Evolutionary conservation across 2,329 filamentous ascomycete species (phyloP).

Genomic region (Talaromyces rugulosus): DNA sequence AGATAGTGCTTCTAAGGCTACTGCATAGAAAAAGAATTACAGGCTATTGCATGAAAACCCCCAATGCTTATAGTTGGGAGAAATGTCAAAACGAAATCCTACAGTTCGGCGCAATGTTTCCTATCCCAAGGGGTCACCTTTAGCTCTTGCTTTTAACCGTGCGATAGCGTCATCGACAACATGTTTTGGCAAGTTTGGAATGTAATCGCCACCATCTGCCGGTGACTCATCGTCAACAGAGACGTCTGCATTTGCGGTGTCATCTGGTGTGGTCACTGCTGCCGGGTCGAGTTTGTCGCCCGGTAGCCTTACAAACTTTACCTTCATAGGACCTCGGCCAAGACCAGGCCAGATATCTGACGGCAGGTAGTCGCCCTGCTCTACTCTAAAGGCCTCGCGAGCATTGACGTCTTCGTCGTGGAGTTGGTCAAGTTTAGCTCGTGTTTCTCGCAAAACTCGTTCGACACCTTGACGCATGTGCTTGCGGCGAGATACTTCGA

Average conservation of each 20-base stretch:
- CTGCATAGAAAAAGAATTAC: not conserved
- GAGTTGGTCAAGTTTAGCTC: slow-evolving; percentile 70
- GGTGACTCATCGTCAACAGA: slow-evolving; percentile 11
- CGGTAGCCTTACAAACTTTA: slow-evolving; percentile 33
- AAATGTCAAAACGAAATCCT: not conserved
- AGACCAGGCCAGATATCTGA: slow-evolving; percentile 83
- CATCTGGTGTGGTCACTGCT: slow-evolving; percentile 9
- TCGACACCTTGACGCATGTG: slow-evolving; percentile 70
- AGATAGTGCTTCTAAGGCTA: not conserved
- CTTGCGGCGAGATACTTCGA: slow-evolving; percentile 75
- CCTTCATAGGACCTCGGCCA: slow-evolving; percentile 51
- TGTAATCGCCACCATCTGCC: slow-evolving; percentile 28
- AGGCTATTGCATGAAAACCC: not conserved
- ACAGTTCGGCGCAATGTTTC: not conserved
- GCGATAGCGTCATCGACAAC: slow-evolving; percentile 40
- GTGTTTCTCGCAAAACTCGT: slow-evolving; percentile 70
- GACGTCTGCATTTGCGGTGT: slow-evolving; percentile 5
- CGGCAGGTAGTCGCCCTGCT: slow-evolving; percentile 82
- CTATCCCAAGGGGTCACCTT: slow-evolving; percentile 15
- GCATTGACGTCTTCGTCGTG: slow-evolving; percentile 68
- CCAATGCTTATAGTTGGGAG: not conserved
- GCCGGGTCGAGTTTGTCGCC: slow-evolving; percentile 30
- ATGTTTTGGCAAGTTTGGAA: slow-evolving; percentile 40
- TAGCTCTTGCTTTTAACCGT: slow-evolving; percentile 32
- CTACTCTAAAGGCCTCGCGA: slow-evolving; percentile 71